Percentiles rank a stretch among this genome's conserved stretches.
Evolutionary conservation across 441 rosid species (phyloP).

Genomic region (Populus tomentosa): DNA sequence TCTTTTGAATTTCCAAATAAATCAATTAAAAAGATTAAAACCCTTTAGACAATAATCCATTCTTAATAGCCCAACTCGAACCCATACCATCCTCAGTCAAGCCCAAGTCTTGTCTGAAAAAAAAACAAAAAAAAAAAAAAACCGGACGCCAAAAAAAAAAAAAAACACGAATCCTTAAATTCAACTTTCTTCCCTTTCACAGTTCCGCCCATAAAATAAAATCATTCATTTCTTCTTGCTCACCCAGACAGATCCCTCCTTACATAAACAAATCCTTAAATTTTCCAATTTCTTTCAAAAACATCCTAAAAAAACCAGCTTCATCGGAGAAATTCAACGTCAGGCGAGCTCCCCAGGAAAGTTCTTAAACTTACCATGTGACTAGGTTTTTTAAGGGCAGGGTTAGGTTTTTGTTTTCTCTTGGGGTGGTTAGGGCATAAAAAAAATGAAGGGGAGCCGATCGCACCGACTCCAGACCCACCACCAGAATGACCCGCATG

Average conservation of each 20-base stretch:
- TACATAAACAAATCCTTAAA: not conserved
- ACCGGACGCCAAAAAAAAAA: not conserved
- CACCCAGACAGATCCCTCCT: not conserved
- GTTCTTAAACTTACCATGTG: not conserved
- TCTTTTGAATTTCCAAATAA: too few species aligned
- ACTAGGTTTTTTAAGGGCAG: not conserved
- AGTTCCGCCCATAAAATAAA: not conserved
- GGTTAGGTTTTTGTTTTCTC: not conserved
- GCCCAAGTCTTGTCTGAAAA: not conserved
- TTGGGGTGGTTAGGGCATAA: not conserved
- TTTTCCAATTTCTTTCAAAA: not conserved
- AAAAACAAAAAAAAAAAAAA: too few species aligned
- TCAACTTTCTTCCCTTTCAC: not conserved
- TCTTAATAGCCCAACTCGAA: too few species aligned
- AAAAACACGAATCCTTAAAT: not conserved
- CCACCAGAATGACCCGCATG: slow-evolving; percentile 46
- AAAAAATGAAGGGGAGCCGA: slow-evolving; percentile 47
- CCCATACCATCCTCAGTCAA: not conserved
- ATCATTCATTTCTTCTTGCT: not conserved
- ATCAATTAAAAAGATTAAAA: too few species aligned
- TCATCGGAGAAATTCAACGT: not conserved
- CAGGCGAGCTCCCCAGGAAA: not conserved
- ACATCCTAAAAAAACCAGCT: not conserved
- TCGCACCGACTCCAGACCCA: slow-evolving; percentile 57
- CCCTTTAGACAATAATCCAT: too few species aligned